Evolutionary conservation across 208 protist species (phyloP), one percentile per base, ranked within the genome.

Genomic region (Acanthamoeba culbertsoni): DNA sequence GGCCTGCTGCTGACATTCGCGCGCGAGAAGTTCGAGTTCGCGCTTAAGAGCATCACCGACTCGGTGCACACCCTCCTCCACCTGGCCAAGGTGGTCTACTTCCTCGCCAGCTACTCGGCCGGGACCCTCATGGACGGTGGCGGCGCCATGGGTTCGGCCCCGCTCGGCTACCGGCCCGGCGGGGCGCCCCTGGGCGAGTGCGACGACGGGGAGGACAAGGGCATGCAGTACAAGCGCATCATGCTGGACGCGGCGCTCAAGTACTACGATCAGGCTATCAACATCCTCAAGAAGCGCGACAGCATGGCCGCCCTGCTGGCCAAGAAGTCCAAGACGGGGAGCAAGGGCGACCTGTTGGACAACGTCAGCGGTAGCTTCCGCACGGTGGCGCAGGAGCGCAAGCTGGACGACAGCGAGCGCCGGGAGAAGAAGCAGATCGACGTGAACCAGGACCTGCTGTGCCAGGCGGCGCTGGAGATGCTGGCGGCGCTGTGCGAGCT

Each of bases 21-120:
- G 18, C 37, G 33, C 12, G 86, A 77, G 33, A 92, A 92, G 86
- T 92, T 92, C 31, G 53, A 77, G 42, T 92, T 92, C 18, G 86
- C 86, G 5, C 63, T 92, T 28, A 14, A 26, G 16, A 92, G 86
- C 59, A 92, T 92, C 86, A 68, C 86, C n/a, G n/a, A n/a, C n/a
- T n/a, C n/a, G n/a, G n/a, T n/a, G n/a, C 48, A 55, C 48, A 23
- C 7, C 18, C 48, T 55, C 18, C 48, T 63, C 14, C 55, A 63
- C 55, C 55, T 63, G 14, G 55, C 59, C n/a, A 68, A 68, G 59
- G 59, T 68, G 59, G 59, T 68, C 59, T 68, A 68, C 59, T 37
- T 68, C 59, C 59, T 68, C 28, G 59, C 59, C 3, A 40, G 59
- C 28, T 68, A 68, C 59, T 5, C 59, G n/a, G 59, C n/a, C 5